Evolutionary conservation across 164 flowering plant species (phyloP).

Genomic region (Vitis rotundifolia): DNA sequence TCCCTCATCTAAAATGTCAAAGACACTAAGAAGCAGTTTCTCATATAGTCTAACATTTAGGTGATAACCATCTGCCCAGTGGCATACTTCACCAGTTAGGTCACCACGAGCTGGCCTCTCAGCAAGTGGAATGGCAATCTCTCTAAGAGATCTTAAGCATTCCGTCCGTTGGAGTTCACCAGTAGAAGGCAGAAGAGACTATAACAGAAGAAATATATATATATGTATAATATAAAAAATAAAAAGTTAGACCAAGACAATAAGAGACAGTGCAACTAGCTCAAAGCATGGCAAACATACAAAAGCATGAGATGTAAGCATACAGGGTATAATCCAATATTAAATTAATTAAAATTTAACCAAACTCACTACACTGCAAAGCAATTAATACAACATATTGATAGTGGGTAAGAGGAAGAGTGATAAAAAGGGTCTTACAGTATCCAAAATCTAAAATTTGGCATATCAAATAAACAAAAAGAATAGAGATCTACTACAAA

Average conservation of each 20-base stretch:
- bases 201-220: constrained; percentile 3
- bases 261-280: background rate
- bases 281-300: background rate
- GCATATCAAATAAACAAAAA: too few species aligned
- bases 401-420: too few species aligned
- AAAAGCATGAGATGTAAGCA: background rate
- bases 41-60: constrained; percentile 89
- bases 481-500: too few species aligned
- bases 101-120: constrained; percentile 99
- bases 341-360: too few species aligned
- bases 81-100: constrained; percentile 98
- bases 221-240: background rate
- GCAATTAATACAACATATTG: too few species aligned
- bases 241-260: background rate
- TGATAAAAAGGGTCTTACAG: too few species aligned
- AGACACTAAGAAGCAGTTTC: constrained; percentile 85
- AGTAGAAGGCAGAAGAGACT: constrained; percentile 78
- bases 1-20: constrained; percentile 96
- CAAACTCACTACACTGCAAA: too few species aligned
- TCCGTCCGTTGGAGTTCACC: constrained; percentile 89
- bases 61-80: constrained; percentile 99
- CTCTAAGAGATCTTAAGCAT: constrained; percentile 85
- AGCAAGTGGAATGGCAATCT: constrained; percentile 80
- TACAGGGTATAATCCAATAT: too few species aligned
- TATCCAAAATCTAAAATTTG: too few species aligned